phyloP scores from a whole-genome alignment of 257 asterid species.

The Plantago elongata region DNA sequence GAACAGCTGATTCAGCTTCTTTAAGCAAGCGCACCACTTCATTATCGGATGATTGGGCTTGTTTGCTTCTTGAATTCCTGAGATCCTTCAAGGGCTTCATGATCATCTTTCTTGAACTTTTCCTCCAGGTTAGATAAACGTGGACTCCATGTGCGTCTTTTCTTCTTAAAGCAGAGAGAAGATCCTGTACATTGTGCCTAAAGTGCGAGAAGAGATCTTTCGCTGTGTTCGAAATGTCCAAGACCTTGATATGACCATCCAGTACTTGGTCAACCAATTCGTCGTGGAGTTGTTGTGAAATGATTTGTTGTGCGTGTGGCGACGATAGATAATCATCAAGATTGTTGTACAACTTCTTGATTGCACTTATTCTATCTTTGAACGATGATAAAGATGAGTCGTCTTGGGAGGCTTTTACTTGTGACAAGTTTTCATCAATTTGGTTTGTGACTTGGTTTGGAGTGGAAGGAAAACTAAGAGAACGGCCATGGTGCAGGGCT shows the following conservation, averaged over 20 bases:
- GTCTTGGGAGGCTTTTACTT: background rate
- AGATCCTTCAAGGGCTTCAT: slow-evolving; percentile 2
- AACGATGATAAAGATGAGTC: slow-evolving; percentile 1
- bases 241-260: slow-evolving; percentile 3
- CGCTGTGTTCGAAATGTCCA: slow-evolving; percentile 2
- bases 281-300: background rate
- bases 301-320: slow-evolving; percentile 4
- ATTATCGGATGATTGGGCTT: background rate
- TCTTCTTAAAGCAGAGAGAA: slow-evolving; percentile 9
- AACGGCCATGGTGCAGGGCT: background rate
- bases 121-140: background rate
- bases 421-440: background rate
- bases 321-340: background rate
- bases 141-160: background rate
- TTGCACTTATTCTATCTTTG: background rate
- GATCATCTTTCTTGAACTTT: background rate
- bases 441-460: slow-evolving; percentile 7
- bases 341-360: background rate
- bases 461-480: slow-evolving; percentile 6
- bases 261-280: slow-evolving; percentile 5
- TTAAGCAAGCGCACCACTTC: slow-evolving; percentile 1
- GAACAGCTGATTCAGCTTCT: background rate
- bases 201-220: slow-evolving; percentile 8
- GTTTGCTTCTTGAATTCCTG: background rate
- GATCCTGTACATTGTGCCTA: slow-evolving; percentile 1